These are phyloP conservation scores for Mariannaea sp. DNA, from an alignment of 2,329 filamentous ascomycete species.

Conservation along the genomic window DNA sequence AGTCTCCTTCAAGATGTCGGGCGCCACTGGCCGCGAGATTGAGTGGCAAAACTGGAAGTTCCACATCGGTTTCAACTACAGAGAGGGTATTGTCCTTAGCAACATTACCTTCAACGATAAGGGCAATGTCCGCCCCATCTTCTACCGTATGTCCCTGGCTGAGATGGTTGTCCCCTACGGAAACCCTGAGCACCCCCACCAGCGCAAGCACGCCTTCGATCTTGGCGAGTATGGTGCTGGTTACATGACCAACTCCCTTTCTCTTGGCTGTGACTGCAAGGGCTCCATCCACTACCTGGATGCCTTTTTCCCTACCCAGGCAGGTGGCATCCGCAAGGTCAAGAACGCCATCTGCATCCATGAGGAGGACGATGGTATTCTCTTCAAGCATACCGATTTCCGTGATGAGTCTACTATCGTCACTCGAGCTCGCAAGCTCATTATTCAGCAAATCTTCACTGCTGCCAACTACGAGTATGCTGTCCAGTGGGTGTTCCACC, in stretches of 20 bases:
- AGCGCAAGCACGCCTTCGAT: constrained; percentile 82
- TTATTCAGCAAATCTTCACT: constrained; percentile 91
- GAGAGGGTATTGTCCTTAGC: constrained; percentile 87
- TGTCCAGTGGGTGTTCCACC: constrained; percentile 76
- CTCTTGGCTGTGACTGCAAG: constrained; percentile 84
- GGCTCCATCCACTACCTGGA: constrained; percentile 91
- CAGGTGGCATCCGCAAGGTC: constrained; percentile 76
- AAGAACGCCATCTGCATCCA: constrained; percentile 97
- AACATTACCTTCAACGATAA: constrained; percentile 91
- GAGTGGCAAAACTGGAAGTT: constrained; percentile 95
- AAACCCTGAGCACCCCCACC: constrained; percentile 79
- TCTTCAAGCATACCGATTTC: constrained; percentile 96
- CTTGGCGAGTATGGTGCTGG: constrained; percentile 81
- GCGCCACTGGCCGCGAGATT: constrained; percentile 68
- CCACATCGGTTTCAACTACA: constrained; percentile 93
- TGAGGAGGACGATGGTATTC: constrained; percentile 87
- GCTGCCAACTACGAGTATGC: constrained; percentile 94
- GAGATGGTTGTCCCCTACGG: constrained; percentile 96
- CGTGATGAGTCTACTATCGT: constrained; percentile 86
- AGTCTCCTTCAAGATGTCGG: constrained; percentile 81
- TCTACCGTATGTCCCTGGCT: constrained; percentile 85
- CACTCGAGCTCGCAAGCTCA: constrained; percentile 81
- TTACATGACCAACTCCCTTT: constrained; percentile 81
- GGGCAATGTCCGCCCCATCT: constrained; percentile 74
- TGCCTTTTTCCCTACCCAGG: constrained; percentile 78